These are phyloP conservation scores for Pyrenophora graminea DNA, from an alignment of 2,329 filamentous ascomycete genomes.

Conservation along the genomic window DNA sequence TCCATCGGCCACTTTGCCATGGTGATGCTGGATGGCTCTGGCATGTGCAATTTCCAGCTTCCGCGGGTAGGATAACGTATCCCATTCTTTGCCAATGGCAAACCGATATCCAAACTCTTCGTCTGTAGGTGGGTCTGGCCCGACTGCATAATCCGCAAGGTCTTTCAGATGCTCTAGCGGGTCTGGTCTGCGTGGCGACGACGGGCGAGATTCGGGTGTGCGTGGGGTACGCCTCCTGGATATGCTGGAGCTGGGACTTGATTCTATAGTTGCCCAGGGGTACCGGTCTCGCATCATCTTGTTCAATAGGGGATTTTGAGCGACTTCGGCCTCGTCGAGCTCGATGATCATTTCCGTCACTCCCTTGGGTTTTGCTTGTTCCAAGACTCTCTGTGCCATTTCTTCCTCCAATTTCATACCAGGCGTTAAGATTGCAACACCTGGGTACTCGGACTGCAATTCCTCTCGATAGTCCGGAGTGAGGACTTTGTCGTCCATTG, in stretches of 20 bases:
- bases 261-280: constrained; percentile 9
- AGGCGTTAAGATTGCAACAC: constrained; percentile 1
- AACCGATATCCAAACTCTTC: constrained; percentile 4
- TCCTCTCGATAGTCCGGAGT: background rate
- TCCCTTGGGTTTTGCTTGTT: constrained; percentile 7
- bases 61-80: background rate
- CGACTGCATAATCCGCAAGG: constrained; percentile 3
- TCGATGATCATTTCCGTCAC: constrained; percentile 12
- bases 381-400: background rate
- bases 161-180: constrained; percentile 7
- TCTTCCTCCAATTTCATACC: background rate
- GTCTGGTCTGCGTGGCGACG: background rate
- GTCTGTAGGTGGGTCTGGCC: constrained; percentile 2
- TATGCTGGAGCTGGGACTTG: background rate
- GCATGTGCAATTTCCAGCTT: constrained; percentile 16
- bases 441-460: constrained; percentile 5
- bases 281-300: constrained; percentile 6
- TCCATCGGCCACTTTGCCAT: constrained; percentile 5
- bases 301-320: constrained; percentile 2
- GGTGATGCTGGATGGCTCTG: constrained; percentile 10
- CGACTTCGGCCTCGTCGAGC: constrained; percentile 4
- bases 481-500: constrained; percentile 2
- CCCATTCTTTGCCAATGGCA: constrained; percentile 1
- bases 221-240: background rate
- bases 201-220: background rate